Evolutionary conservation across 768 basidiomycete genomes (phyloP).

Genomic region (Imleria badia): DNA sequence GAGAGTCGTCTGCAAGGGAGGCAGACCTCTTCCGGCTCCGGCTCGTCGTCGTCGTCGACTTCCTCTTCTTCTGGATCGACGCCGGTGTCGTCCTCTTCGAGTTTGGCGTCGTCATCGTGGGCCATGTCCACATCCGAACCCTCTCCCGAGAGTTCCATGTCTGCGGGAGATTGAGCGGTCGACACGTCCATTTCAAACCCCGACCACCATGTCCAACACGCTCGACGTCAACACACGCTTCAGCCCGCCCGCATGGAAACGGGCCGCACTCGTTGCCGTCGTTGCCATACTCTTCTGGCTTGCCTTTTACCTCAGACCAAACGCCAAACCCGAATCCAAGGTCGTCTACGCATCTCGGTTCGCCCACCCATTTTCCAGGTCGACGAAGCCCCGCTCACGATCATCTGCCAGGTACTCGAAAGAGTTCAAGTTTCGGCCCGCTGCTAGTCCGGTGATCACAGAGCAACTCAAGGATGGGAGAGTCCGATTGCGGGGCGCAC

Average conservation of each 20-base stretch:
- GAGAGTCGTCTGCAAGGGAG: background rate
- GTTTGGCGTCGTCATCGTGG: conserved; percentile 29
- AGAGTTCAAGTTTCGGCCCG: conserved; percentile 78
- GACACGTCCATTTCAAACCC: conserved; percentile 20
- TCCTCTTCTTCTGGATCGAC: conserved; percentile 36
- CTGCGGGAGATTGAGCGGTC: conserved; percentile 12
- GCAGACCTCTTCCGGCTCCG: conserved; percentile 13
- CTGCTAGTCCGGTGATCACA: conserved; percentile 81
- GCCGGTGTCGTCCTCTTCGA: conserved; percentile 38
- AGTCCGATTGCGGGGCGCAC: conserved; percentile 67
- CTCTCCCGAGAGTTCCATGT: conserved; percentile 24
- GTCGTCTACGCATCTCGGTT: conserved; percentile 66
- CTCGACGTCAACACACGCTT: background rate
- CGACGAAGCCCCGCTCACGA: background rate
- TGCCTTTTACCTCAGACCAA: conserved; percentile 33
- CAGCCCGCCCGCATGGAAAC: conserved; percentile 36
- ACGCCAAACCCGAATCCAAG: conserved; percentile 36
- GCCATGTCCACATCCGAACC: conserved; percentile 39
- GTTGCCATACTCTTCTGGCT: conserved; percentile 46
- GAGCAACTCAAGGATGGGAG: conserved; percentile 73
- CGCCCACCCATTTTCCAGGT: conserved; percentile 14
- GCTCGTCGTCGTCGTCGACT: conserved; percentile 27
- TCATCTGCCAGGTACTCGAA: conserved; percentile 67
- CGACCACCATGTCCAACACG: too few relatives aligned
- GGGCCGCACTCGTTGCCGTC: conserved; percentile 42